These are phyloP conservation scores for Odontarrhena argentea DNA, from an alignment of 345 rosid species.

Conservation along the genomic window DNA sequence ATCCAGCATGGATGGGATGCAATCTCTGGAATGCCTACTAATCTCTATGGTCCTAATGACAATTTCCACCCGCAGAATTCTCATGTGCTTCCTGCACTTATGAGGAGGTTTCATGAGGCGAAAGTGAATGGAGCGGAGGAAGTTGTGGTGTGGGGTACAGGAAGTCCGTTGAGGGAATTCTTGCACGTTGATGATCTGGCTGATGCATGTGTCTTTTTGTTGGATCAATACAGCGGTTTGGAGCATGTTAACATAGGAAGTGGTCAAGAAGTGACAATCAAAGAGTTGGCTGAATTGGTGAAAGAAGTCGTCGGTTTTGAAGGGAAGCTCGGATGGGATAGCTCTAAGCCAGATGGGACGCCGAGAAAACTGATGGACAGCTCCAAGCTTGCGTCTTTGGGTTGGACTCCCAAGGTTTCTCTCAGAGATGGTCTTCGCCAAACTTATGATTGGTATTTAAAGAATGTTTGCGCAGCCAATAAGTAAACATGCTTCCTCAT, in stretches of 20 bases:
- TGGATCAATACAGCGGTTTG: conserved; percentile 77
- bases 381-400: conserved; percentile 73
- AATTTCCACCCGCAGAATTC: conserved; percentile 94
- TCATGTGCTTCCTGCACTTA: conserved; percentile 88
- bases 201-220: conserved; percentile 77
- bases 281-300: conserved; percentile 88
- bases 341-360: conserved; percentile 85
- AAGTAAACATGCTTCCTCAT: conserved; percentile 8
- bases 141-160: conserved; percentile 98
- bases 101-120: conserved; percentile 88
- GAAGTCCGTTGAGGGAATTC: conserved; percentile 92
- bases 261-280: conserved; percentile 85
- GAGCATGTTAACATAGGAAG: conserved; percentile 93
- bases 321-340: conserved; percentile 88
- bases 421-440: conserved; percentile 75
- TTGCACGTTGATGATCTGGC: conserved; percentile 97
- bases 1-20: conserved; percentile 81
- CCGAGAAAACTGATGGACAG: conserved; percentile 97
- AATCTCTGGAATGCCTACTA: conserved; percentile 92
- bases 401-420: conserved; percentile 77
- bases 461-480: conserved; percentile 50
- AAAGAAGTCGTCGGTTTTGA: conserved; percentile 86
- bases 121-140: conserved; percentile 63
- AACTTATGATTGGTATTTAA: conserved; percentile 88
- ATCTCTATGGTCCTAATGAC: conserved; percentile 84